Evolutionary conservation across 2,329 filamentous ascomycete species (phyloP), one percentile per base, ranked within the genome.

Genomic region (Colletotrichum filicis): DNA sequence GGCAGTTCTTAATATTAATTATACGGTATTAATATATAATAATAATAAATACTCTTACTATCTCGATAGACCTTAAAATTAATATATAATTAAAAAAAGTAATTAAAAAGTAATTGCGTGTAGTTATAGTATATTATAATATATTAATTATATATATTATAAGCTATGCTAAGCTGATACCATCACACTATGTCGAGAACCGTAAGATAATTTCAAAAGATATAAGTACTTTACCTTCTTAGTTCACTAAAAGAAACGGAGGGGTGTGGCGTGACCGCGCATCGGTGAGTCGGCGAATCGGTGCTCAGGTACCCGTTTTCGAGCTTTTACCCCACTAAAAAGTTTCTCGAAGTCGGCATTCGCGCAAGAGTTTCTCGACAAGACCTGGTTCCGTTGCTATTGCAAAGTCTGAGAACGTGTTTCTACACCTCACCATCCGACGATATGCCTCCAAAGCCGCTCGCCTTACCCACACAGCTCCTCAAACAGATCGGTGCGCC

Each of bases 381-480:
- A 3, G 11, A 9, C 14, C 49, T 65, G 22, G 7, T 32, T 35
- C 9, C 14, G 16, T 28, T 22, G 19, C 16, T 16, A 2, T 5
- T n/a, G n/a, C 49, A n/a, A 30, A 14, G 16, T 16, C 7, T 3
- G 5, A 12, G 49, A 63, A 1, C 16, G 1, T 22, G 2, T 14
- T 63, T 8, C n/a, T 9, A 19, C 46, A 12, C 8, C 22, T 49
- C 28, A 22, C 60, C 16, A 26, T 1, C 28, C 28, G 26, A 30
- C 61, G 26, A 66, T n/a, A 83, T 83, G 80, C 75, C 77, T 8
- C 77, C 78, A 37, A 83, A 81, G 62, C 81, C 81, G 65, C 80
- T 87, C 22, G 81, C 83, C 56, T 79, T 88, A 5, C 86, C 87
- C 3, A 80, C 80, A 30, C 78, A 81, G 42, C 77, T 89, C 7